A percentile compares a stretch with the other conserved stretches of the same genome.
Evolutionary conservation across 495 filamentous ascomycete genomes (phyloP).

Genomic region (Xeromyces bisporus): DNA sequence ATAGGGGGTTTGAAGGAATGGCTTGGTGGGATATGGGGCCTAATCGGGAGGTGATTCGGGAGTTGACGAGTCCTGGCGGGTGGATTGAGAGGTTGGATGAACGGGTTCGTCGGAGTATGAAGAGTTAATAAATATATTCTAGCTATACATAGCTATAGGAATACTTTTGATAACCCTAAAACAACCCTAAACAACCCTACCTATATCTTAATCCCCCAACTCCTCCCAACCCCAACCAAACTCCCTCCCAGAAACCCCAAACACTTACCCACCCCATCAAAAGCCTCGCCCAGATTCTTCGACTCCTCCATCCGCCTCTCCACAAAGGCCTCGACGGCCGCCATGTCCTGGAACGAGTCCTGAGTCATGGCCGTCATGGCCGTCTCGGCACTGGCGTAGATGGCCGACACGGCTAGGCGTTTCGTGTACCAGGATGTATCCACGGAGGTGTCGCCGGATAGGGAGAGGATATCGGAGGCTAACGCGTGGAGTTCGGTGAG

Average conservation of each 20-base stretch:
- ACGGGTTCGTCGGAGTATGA: conserved; percentile 6
- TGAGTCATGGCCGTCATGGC: conserved; percentile 97
- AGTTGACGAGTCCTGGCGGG: conserved; percentile 14
- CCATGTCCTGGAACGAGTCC: conserved; percentile 47
- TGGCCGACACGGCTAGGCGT: conserved; percentile 52
- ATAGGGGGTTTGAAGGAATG: neutral
- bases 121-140: conserved; percentile 2
- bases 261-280: conserved; percentile 53
- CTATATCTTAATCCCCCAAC: conserved; percentile 33
- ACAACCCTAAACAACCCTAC: neutral
- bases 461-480: conserved; percentile 71
- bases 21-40: conserved; percentile 25
- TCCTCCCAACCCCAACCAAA: conserved; percentile 24
- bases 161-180: neutral
- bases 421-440: conserved; percentile 87
- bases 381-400: conserved; percentile 76
- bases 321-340: conserved; percentile 65
- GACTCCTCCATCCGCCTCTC: conserved; percentile 58
- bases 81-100: conserved; percentile 13
- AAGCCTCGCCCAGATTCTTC: conserved; percentile 34
- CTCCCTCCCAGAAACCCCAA: conserved; percentile 55
- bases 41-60: conserved; percentile 17
- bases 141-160: neutral
- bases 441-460: conserved; percentile 66
- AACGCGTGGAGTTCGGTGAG: conserved; percentile 63